Conservation (phyloP, 1,284 basidiomycete species). For the Trametes hirsuta region DNA sequence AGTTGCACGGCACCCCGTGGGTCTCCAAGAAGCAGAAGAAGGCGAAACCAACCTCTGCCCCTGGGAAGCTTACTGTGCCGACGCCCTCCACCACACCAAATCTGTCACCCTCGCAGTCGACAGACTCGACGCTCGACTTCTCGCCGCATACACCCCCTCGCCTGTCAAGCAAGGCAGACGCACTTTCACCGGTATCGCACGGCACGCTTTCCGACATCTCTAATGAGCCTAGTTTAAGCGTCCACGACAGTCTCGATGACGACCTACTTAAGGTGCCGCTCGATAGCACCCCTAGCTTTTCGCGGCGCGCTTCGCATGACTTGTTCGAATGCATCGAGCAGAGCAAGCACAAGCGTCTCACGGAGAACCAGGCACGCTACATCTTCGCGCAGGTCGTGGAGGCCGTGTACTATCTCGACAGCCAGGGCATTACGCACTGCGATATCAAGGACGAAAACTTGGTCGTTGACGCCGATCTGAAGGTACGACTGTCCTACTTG, state of each 20-base stretch:
- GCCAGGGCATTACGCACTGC: constrained; percentile 81
- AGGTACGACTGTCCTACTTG: constrained; percentile 38
- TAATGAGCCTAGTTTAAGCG: background rate
- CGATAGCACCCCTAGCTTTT: constrained; percentile 51
- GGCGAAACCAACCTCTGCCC: constrained; percentile 31
- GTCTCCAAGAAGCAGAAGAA: constrained; percentile 37
- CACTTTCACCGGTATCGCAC: constrained; percentile 4
- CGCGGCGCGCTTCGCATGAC: constrained; percentile 83
- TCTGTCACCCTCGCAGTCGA: constrained; percentile 61
- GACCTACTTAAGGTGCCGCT: constrained; percentile 22
- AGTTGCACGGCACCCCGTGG: constrained; percentile 92
- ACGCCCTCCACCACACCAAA: constrained; percentile 41
- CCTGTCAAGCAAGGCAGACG: constrained; percentile 45
- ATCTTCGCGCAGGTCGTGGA: constrained; percentile 90
- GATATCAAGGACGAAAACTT: constrained; percentile 97
- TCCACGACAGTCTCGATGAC: constrained; percentile 7
- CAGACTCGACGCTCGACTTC: constrained; percentile 39
- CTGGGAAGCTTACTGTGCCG: constrained; percentile 33
- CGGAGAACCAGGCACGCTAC: constrained; percentile 79
- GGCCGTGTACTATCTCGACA: constrained; percentile 79
- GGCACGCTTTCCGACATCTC: constrained; percentile 14
- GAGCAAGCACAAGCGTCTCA: constrained; percentile 74
- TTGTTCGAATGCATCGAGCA: constrained; percentile 95
- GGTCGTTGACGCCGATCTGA: constrained; percentile 77
- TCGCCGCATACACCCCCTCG: constrained; percentile 34